Evolutionary conservation across 2,329 filamentous ascomycete species (phyloP), one percentile per base, ranked within the genome.

Genomic region (Chrysoporthe austroafricana): DNA sequence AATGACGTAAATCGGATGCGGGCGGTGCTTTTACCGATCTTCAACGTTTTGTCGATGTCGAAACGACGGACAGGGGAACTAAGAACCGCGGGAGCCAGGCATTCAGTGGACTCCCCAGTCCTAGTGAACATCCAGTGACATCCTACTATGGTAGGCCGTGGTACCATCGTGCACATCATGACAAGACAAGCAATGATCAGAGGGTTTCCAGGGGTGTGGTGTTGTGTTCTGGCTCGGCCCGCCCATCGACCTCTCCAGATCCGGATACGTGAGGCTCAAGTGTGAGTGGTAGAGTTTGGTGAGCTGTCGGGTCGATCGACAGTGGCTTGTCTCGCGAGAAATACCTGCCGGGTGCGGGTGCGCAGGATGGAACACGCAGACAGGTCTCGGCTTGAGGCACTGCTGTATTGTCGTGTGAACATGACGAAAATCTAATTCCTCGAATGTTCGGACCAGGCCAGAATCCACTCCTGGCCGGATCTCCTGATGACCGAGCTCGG

Each of bases 121-220:
- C 4, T 6, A n/a, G 36, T 39, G 54, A 57, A 62, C 60, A 62
- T 50, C 32, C 26, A 26, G 26, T 26, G 26, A 26, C 26, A 26
- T 26, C 26, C 26, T 26, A 26, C 26, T 26, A 26, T 26, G 26
- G 26, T 32, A 54, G 21, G 59, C 46, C 64, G 44, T 52, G 58
- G 21, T 21, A 39, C 46, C 26, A n/a, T 67, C 56, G 42, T 21
- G 36, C 60, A 52, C 65, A 56, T 59, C 46, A 44, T 36, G 54
- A 65, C 66, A 50, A 46, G 66, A 65, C 5, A 32, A 63, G 66
- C 59, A 62, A 62, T 65, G 62, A 68, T 65, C 62, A 57, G 62
- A 68, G 57, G 54, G 6, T 26, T 39, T 44, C 36, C 26, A 42
- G 32, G 21, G 57, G 54, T 39, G 54, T 18, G 54, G 54, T n/a